Base-by-base conservation (phyloP, 768 basidiomycete species). In the Daedalea quercina region DNA sequence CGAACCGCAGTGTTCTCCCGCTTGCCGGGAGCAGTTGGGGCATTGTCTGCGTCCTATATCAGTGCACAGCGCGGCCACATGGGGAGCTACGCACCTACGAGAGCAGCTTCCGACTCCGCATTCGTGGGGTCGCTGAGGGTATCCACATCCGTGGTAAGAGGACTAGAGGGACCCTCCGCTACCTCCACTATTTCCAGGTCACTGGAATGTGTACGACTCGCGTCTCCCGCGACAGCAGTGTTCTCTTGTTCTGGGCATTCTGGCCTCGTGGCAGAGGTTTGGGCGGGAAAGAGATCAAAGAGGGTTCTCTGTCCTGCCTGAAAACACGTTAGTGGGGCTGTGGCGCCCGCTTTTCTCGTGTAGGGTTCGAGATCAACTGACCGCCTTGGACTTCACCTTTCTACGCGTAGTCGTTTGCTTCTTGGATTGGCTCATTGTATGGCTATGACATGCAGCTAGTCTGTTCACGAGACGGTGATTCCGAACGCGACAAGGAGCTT, bases 251-350 rank as follows among this genome's bases (percentile, higher is more conserved):
- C 9, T 9, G 46, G 13, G 9, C 3, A 3, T 11, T 9, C 17
- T 3, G 8, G 46, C 19, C 35, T 41, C 3, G 24, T 12, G 4
- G 37, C 7, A 44, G 53, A 37, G 1, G 40, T 3, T 31, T 43
- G 48, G 23, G 23, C 20, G 9, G 46, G n/a, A 26, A 54, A 54
- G 7, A 41, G 20, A 44, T 48, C 53, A 2, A 48, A 28, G n/a
- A 54, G 42, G n/a, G 53, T 41, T 13, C 28, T 28, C 41, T 54
- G 53, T n/a, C 34, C 40, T 19, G 53, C 24, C 53, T 54, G 25
- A 11, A 33, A 46, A 31, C 37, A 40, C 15, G 37, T 17, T 17
- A 40, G 19, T 15, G 37, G 13, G 15, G 19, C 13, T 40, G 19
- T 40, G 28, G 28, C 28, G 28, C 17, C 37, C 6, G 19, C 37